These are phyloP conservation scores for Crucihimalaya himalaica DNA, from an alignment of 345 rosid species.

Conservation along the genomic window DNA sequence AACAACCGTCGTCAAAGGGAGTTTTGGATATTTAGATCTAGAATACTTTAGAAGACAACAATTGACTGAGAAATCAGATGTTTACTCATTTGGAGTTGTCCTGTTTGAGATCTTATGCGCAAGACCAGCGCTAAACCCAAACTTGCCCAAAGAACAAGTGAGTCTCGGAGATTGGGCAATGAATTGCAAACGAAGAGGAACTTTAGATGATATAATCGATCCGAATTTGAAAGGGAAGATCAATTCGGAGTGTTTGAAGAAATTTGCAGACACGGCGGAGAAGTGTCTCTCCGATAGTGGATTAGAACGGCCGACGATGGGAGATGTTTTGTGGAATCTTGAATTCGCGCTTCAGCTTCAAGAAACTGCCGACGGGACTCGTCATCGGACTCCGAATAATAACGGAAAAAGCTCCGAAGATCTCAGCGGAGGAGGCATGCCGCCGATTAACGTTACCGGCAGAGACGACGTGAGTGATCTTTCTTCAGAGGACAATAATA, in stretches of 20 bases:
- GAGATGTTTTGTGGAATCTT: conserved; percentile 80
- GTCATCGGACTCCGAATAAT: conserved; percentile 6
- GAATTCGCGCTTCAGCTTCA: conserved; percentile 68
- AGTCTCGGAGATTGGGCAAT: conserved; percentile 90
- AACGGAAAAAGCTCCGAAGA: conserved; percentile 21
- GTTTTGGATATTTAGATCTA: conserved; percentile 88
- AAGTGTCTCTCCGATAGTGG: conserved; percentile 70
- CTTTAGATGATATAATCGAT: conserved; percentile 60
- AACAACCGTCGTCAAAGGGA: conserved; percentile 85
- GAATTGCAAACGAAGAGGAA: conserved; percentile 53
- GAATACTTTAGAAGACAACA: conserved; percentile 83
- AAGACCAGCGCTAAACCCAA: conserved; percentile 71
- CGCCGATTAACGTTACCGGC: conserved; percentile 38
- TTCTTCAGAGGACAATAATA: conserved; percentile 23
- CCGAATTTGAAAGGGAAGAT: conserved; percentile 57
- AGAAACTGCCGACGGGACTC: conserved; percentile 43
- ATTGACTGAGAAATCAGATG: conserved; percentile 81
- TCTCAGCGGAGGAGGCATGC: background rate
- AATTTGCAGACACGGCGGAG: conserved; percentile 62
- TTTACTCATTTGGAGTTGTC: conserved; percentile 90
- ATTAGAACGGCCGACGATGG: conserved; percentile 74
- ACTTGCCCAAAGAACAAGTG: conserved; percentile 73
- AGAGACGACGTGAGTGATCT: conserved; percentile 36
- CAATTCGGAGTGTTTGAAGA: conserved; percentile 56
- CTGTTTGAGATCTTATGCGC: conserved; percentile 76